phyloP scores from a whole-genome alignment of 306 rosid genomes.

The Prunus mira region DNA sequence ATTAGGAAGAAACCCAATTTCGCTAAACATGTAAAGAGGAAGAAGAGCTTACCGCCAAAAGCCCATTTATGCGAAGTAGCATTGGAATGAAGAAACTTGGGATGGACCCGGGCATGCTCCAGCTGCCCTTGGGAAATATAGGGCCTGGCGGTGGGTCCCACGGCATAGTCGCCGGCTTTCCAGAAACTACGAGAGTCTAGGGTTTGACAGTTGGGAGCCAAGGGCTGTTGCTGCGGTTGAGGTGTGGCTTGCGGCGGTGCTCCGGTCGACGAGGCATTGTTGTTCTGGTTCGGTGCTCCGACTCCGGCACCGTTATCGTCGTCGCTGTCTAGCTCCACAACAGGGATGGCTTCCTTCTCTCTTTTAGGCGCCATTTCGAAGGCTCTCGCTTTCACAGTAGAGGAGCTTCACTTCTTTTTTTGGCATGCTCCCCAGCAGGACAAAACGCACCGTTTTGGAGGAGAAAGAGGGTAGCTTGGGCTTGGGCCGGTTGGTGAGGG shows the following conservation, averaged over 20 bases:
- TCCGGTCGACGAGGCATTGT: constrained; percentile 2
- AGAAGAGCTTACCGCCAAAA: constrained; percentile 65
- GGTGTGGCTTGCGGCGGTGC: not conserved
- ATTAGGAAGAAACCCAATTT: not conserved
- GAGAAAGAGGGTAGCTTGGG: no score
- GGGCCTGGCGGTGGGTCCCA: constrained; percentile 34
- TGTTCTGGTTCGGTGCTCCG: not conserved
- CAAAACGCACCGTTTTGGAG: not conserved
- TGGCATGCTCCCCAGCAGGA: not conserved
- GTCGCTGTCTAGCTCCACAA: constrained; percentile 40
- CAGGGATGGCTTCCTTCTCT: constrained; percentile 7
- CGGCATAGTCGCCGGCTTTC: constrained; percentile 77
- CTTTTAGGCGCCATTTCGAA: constrained; percentile 21
- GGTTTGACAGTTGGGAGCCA: constrained; percentile 1
- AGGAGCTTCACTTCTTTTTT: not conserved
- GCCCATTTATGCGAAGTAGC: constrained; percentile 99
- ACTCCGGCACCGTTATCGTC: constrained; percentile 29
- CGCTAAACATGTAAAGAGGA: not conserved
- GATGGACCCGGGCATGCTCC: constrained; percentile 95
- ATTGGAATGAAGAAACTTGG: constrained; percentile 96
- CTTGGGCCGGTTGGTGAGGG: no score
- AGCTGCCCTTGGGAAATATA: constrained; percentile 34
- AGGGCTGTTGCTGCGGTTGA: not conserved
- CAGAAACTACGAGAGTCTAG: constrained; percentile 59
- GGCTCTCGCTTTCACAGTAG: not conserved